Evolutionary conservation across 768 basidiomycete species (phyloP).

Genomic region (Calvatia gigantea): DNA sequence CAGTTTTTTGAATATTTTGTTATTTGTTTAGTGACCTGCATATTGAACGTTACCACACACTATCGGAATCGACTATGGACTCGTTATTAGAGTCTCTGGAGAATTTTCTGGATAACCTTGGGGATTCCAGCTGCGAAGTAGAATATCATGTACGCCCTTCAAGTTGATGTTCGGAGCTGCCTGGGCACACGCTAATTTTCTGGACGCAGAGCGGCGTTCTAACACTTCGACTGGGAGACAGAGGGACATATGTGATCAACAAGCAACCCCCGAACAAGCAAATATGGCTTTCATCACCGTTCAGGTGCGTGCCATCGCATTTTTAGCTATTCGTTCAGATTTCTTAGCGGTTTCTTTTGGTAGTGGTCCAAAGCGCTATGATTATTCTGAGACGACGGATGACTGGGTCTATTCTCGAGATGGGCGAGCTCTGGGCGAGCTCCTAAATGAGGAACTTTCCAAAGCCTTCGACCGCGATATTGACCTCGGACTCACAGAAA

Average conservation of each 20-base stretch:
- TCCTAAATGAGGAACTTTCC: constrained; percentile 69
- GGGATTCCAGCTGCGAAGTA: constrained; percentile 65
- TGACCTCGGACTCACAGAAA: constrained; percentile 25
- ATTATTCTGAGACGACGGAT: constrained; percentile 53
- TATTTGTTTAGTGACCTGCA: constrained; percentile 37
- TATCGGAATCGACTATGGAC: constrained; percentile 80
- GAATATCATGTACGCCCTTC: constrained; percentile 73
- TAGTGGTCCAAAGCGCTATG: constrained; percentile 93
- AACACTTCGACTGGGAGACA: constrained; percentile 69
- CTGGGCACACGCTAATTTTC: constrained; percentile 3
- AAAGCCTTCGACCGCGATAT: constrained; percentile 27
- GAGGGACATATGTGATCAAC: constrained; percentile 93
- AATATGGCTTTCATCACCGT: constrained; percentile 91
- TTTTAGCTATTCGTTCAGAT: background rate
- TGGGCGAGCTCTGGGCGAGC: constrained; percentile 48
- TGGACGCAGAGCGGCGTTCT: constrained; percentile 78
- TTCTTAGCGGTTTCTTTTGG: background rate
- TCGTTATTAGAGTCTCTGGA: constrained; percentile 72
- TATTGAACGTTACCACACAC: constrained; percentile 61
- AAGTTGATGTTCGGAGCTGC: background rate
- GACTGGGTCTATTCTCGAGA: constrained; percentile 81
- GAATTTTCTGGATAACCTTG: constrained; percentile 57
- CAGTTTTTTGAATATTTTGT: background rate
- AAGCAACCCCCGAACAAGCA: constrained; percentile 98
- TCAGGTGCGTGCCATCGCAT: constrained; percentile 51